Conservation (phyloP, 768 basidiomycete genomes). For the Suillus decipiens region DNA sequence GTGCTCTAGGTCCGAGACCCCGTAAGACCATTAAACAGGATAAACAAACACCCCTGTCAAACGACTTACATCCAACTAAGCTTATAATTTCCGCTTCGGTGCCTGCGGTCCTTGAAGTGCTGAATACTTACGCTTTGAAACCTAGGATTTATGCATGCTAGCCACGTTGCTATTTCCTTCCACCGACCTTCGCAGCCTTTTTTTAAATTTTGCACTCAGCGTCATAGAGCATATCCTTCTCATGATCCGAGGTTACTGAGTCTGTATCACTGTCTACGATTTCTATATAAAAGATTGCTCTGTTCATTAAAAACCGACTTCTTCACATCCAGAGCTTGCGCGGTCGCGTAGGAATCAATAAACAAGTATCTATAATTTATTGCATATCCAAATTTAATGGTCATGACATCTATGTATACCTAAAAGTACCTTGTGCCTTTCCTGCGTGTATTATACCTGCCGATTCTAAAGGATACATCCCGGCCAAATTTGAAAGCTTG, state of each 20-base stretch:
- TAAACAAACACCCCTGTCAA: conserved; percentile 4
- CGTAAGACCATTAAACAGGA: background rate
- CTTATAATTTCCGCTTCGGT: conserved; percentile 6
- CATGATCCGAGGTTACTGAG: background rate
- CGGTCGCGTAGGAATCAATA: background rate
- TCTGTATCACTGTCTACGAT: background rate
- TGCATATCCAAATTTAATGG: background rate
- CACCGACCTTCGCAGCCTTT: background rate
- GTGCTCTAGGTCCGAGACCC: conserved; percentile 7
- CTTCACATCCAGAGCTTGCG: background rate
- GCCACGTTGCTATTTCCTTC: background rate
- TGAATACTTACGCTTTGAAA: background rate
- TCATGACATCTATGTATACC: background rate
- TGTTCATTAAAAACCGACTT: background rate
- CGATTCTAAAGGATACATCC: background rate
- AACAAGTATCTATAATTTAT: background rate
- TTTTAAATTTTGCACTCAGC: background rate
- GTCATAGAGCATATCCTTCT: conserved; percentile 1
- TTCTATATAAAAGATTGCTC: background rate
- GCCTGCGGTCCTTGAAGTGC: background rate
- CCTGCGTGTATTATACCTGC: background rate
- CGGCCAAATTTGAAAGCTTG: background rate
- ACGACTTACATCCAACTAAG: conserved; percentile 2
- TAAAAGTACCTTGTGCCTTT: background rate
- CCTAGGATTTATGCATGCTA: background rate